Evolutionary conservation across 1,284 basidiomycete genomes (phyloP), one percentile per base, ranked within the genome.

Genomic region (Athelia psychrophila): DNA sequence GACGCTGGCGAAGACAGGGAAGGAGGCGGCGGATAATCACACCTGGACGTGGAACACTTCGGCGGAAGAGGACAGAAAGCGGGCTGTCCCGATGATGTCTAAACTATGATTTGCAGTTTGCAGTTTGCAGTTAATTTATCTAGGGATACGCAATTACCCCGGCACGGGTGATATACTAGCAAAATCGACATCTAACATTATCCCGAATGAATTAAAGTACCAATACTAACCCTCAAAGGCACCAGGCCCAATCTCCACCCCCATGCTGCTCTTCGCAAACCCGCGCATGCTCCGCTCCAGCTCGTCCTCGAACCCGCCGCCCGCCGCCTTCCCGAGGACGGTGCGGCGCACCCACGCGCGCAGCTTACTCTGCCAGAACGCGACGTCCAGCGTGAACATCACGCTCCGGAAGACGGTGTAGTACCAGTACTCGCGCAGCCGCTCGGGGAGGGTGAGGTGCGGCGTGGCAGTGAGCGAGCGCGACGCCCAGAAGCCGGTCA

Each of bases 401-500:
- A 80, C 71, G 2, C 63, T 51, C n/a, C 77, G 71, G 68, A 86
- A 89, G 16, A 75, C 54, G 23, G 80, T 40, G 60, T 88, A 74
- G 47, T 71, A 71, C 61, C 69, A 76, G 57, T 77, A 79, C 60
- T 82, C 81, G 32, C 64, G 64, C 3, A 79, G 33, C 23, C 75
- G 78, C 55, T 70, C 67, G 3, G 57, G 44, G 44, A 79, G 51
- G 10, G 71, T 61, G 19, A 80, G 71, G 33, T 70, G 56, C 2
- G 70, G 62, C 13, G 72, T 59, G 13, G 68, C 67, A 6, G 75
- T 69, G 16, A 86, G 72, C 3, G 82, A 80, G 19, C 73, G 73
- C 2, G 84, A 86, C 6, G 86, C 88, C 78, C 81, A 83, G 58
- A 79, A 78, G 1, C 87, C 91, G 0, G 86, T 91, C 50, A 93